phyloP scores from a whole-genome alignment of 768 basidiomycete species.

The Lentinula sp. region DNA sequence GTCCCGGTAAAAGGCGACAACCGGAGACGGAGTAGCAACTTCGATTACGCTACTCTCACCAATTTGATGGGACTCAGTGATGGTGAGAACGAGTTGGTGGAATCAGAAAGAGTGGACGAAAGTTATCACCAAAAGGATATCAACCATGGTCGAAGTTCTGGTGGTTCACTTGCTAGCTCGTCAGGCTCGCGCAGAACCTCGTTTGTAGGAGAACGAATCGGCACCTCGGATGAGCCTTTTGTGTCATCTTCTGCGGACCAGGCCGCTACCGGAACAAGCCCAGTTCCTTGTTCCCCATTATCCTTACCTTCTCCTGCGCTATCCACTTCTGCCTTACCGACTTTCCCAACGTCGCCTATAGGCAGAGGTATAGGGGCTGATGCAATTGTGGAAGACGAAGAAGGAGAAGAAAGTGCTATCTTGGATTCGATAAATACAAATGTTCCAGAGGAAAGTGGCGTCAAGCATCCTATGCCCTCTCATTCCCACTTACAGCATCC shows the following conservation, averaged over 20 bases:
- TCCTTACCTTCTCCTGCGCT: neutral
- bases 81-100: neutral
- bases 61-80: neutral
- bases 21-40: neutral
- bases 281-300: neutral
- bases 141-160: neutral
- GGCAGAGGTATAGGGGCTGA: neutral
- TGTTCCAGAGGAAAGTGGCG: neutral
- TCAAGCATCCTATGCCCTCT: neutral
- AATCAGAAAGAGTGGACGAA: neutral
- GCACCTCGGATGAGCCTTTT: constrained; percentile 6
- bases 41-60: neutral
- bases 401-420: constrained; percentile 2
- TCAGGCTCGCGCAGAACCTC: neutral
- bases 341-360: neutral
- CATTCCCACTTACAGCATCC: neutral
- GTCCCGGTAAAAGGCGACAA: neutral
- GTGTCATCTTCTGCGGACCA: neutral
- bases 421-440: neutral
- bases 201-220: neutral
- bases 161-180: neutral
- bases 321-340: neutral
- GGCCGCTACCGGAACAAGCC: neutral
- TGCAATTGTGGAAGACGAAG: constrained; percentile 7
- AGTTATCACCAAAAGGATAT: neutral